Evolutionary conservation across 2,329 filamentous ascomycete genomes (phyloP), one percentile per base, ranked within the genome.

Genomic region (Colletotrichum sp.): DNA sequence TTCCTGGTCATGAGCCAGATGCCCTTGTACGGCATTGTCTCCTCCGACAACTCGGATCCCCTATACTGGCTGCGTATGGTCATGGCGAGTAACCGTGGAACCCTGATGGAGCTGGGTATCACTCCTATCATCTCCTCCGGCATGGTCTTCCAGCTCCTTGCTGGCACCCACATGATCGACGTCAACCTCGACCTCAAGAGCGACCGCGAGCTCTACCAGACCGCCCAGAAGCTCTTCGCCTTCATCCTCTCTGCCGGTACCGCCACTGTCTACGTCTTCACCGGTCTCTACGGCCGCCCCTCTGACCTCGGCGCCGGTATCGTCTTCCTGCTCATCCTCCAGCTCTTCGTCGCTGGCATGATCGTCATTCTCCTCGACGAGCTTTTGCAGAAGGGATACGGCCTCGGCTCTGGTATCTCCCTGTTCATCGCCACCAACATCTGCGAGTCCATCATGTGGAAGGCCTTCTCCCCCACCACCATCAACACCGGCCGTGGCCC

Each of bases 1-100:
- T 99, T 99, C 93, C 90, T 99, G 91, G 96, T 99, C 88, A 99
- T 99, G 97, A 98, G 96, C 90, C 97, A 98, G 90, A 99, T 99
- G 97, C 96, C 97, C 79, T 90, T 97, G 78, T 99, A 99, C 89
- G 97, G 97, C 88, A 99, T 99, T 87, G 98, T 99, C 84, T 99
- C 97, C 72, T 99, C 97, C 83, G 95, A 97, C 88, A 98, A 96
- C 82, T 99, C 97, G 77, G 98, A 99, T 89, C 98, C 97, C 81
- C 91, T 99, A 83, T 99, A 99, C 93, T 99, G 97, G 97, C 92
- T 99, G 84, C 95, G 97, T 88, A 99, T 99, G 96, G 98, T 99
- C 93, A 93, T 99, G 92, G 97, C 97, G 84, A 98, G 95, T 94
- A 99, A 99, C 87, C 93, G 96, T 84, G 96, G 96, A 87, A 98